phyloP scores from a whole-genome alignment of 129 eudicot genomes.

The Chrysanthemum lavandulifolium region DNA sequence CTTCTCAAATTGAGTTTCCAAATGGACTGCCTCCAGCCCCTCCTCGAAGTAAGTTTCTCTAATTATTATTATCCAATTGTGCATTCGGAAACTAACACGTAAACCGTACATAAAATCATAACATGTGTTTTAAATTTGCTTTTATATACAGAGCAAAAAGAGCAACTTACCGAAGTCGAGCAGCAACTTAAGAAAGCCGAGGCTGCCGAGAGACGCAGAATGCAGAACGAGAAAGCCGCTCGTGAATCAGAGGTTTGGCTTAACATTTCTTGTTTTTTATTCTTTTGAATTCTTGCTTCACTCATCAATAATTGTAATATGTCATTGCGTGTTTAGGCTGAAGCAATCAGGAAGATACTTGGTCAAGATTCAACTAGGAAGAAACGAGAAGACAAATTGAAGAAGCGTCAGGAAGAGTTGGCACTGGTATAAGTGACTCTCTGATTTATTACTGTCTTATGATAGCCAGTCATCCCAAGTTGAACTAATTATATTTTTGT shows the following conservation, averaged over 20 bases:
- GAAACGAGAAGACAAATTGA: conserved; percentile 88
- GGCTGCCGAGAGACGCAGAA: conserved; percentile 87
- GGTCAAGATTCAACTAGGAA: conserved; percentile 94
- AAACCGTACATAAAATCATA: neutral
- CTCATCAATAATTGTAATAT: neutral
- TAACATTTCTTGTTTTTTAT: neutral
- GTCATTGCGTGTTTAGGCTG: conserved; percentile 51
- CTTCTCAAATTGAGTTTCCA: conserved; percentile 75
- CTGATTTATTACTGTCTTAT: neutral
- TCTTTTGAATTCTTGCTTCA: neutral
- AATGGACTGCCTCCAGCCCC: conserved; percentile 98
- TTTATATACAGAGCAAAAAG: conserved; percentile 64
- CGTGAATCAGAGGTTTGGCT: conserved; percentile 80
- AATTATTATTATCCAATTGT: neutral
- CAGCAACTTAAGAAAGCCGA: conserved; percentile 92
- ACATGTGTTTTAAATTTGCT: conserved; percentile 7
- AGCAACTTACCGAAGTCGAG: conserved; percentile 83
- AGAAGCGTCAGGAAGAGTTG: conserved; percentile 91
- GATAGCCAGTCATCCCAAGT: neutral
- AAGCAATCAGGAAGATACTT: conserved; percentile 92
- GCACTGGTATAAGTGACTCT: conserved; percentile 61
- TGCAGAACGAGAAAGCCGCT: conserved; percentile 97
- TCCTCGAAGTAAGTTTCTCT: conserved; percentile 61
- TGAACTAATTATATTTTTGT: conserved; percentile 12
- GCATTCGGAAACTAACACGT: neutral